Percentiles rank a stretch among this genome's conserved stretches.
phyloP scores from a whole-genome alignment of 192 early-diverging fungal genomes.

The Gonapodya sp. region DNA sequence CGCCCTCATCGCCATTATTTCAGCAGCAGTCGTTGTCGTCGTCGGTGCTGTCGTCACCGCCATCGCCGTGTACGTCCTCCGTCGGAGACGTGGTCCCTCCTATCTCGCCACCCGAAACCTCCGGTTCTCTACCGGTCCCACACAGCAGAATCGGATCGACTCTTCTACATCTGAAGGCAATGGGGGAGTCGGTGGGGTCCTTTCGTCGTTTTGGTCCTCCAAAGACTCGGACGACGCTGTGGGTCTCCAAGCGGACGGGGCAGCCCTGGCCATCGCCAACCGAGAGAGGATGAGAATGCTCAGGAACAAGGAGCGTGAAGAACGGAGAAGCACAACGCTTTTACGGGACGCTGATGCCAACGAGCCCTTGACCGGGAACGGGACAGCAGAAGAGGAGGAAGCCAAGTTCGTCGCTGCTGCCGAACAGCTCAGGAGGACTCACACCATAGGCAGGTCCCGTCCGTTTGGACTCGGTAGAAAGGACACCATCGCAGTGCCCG shows the following conservation, averaged over 20 bases:
- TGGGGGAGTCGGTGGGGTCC: neutral
- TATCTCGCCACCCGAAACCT: neutral
- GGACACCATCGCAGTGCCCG: neutral
- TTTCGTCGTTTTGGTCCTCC: neutral
- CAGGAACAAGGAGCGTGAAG: neutral
- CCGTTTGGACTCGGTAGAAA: neutral
- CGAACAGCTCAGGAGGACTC: neutral
- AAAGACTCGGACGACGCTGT: neutral
- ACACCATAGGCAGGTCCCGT: neutral
- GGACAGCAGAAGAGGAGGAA: neutral
- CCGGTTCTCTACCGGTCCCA: neutral
- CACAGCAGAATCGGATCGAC: neutral
- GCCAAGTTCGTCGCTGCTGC: neutral
- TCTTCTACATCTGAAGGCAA: neutral
- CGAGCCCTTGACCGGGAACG: neutral
- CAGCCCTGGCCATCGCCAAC: neutral
- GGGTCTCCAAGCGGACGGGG: neutral
- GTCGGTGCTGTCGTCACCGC: neutral
- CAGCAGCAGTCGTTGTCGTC: neutral
- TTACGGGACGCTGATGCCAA: neutral
- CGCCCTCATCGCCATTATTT: neutral
- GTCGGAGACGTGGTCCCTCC: neutral
- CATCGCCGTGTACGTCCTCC: neutral
- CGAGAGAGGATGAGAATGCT: neutral
- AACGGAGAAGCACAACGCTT: neutral